Base-by-base conservation (phyloP, 148 eudicot genomes). In the Mesembryanthemum crystallinum region DNA sequence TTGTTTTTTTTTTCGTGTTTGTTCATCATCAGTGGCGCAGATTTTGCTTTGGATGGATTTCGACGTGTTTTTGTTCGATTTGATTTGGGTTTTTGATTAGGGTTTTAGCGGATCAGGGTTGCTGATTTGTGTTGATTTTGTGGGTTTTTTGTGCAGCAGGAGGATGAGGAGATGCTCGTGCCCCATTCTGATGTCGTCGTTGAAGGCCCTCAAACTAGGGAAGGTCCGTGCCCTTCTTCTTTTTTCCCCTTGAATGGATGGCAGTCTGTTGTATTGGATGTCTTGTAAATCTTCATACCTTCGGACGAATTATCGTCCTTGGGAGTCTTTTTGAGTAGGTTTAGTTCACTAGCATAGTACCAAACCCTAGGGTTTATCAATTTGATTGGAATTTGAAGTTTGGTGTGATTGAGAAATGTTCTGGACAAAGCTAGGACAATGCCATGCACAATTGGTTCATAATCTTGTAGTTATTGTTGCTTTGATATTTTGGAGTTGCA, bases 141-240 rank as follows among this genome's bases (percentile, higher is more conserved):
- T 45, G 52, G 65, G 75, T 7, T 69, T 78, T 29, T 63, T 73
- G 27, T 82, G 76, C 88, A 90, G 86, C 93, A 86, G 83, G 95
- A 92, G 70, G 97, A 90, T 33, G 95, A 90, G 78, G 93, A 92
- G 88, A 92, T 90, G 91, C 88, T 90, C 28, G 89, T 90, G 73
- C 91, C 95, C 4, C 84, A 87, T 78, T 74, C 93, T 0, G 97
- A 83, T 61, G 83, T 80, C 20, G 90, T 82, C n/a, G 90, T 88
- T 2, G 89, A 86, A 80, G 89, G 87, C 37, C 89, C 89, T 68
- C 85, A 83, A 78, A 87, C 91, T 11, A 91, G 87, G 92, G 96
- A 92, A 82, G 90, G 97, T 89, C 39, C 57, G 79, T 47, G n/a
- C n/a, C n/a, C n/a, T 28, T 20, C 18, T 65, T 23, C 1, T 17